Percentiles rank a stretch among this genome's conserved stretches.
phyloP scores from a whole-genome alignment of 2,329 filamentous ascomycete genomes.

The Pseudogymnoascus sp. region DNA sequence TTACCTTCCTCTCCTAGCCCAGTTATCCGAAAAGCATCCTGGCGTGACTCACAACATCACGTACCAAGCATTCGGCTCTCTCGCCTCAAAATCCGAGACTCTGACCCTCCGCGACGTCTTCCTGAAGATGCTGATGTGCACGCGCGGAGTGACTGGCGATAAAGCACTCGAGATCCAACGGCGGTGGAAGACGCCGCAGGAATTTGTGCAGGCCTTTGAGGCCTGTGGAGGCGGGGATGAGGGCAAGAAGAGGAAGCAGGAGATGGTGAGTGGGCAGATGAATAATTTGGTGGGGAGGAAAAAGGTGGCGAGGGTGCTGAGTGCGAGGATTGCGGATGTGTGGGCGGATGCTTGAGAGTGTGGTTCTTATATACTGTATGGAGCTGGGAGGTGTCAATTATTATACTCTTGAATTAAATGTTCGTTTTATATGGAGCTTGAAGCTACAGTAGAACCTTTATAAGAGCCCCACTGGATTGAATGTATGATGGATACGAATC shows the following conservation, averaged over 20 bases:
- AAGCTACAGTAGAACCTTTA: background rate
- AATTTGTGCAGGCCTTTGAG: slow-evolving; percentile 63
- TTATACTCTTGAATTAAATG: background rate
- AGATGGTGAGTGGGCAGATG: slow-evolving; percentile 51
- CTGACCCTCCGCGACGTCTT: slow-evolving; percentile 68
- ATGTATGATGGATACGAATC: background rate
- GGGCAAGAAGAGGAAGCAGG: slow-evolving; percentile 47
- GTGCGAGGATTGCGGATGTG: slow-evolving; percentile 61
- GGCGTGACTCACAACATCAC: slow-evolving; percentile 51
- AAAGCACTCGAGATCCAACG: slow-evolving; percentile 74
- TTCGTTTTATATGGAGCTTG: background rate
- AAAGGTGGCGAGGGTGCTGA: slow-evolving; percentile 57
- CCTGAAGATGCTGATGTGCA: slow-evolving; percentile 82
- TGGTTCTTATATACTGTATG: background rate
- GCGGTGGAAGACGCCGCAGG: slow-evolving; percentile 65
- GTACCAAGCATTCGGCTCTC: slow-evolving; percentile 61
- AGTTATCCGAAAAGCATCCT: slow-evolving; percentile 46
- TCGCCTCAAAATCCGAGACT: slow-evolving; percentile 67
- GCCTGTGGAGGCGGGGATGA: slow-evolving; percentile 36
- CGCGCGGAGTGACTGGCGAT: slow-evolving; percentile 63
- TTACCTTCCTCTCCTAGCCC: slow-evolving; percentile 54
- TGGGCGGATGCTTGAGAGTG: slow-evolving; percentile 49
- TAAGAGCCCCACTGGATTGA: background rate
- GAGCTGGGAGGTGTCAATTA: background rate
- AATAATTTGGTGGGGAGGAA: slow-evolving; percentile 54